Conservation (phyloP, 305 asterid genomes). For the Ajuga reptans region DNA sequence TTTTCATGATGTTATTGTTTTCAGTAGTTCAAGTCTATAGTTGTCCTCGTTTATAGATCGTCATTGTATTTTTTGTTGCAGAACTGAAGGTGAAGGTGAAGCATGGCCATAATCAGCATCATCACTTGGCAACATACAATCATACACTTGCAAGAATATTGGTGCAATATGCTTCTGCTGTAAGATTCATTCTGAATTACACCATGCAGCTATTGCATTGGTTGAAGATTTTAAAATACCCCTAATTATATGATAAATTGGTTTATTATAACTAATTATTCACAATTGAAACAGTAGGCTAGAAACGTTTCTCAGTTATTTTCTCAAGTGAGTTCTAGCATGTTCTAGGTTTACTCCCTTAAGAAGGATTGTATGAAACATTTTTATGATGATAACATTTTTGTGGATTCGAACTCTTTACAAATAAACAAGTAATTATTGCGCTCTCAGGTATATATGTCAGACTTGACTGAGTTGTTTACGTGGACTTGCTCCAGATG, state of each 20-base stretch:
- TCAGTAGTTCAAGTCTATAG: background rate
- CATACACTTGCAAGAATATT: slow-evolving; percentile 71
- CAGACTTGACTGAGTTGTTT: slow-evolving; percentile 76
- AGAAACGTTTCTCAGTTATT: background rate
- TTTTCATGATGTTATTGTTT: background rate
- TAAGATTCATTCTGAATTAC: slow-evolving; percentile 34
- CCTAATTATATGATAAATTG: background rate
- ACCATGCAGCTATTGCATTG: slow-evolving; percentile 7
- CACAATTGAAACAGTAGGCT: background rate
- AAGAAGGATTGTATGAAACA: background rate
- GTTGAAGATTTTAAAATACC: slow-evolving; percentile 6
- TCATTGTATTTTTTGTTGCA: slow-evolving; percentile 29
- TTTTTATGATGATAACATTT: background rate
- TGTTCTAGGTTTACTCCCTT: background rate
- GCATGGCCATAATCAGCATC: slow-evolving; percentile 33
- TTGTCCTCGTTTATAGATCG: background rate
- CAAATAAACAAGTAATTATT: slow-evolving; percentile 3
- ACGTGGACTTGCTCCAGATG: slow-evolving; percentile 98
- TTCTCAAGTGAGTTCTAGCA: slow-evolving; percentile 5
- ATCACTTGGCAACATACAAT: slow-evolving; percentile 41
- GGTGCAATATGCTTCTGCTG: slow-evolving; percentile 95
- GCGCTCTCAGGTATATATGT: slow-evolving; percentile 66
- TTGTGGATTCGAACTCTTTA: background rate
- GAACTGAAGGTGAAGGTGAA: slow-evolving; percentile 50
- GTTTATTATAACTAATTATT: background rate